Evolutionary conservation across 108 stramenopile species (phyloP).

Genomic region (Phaeodactylum tricornutum): DNA sequence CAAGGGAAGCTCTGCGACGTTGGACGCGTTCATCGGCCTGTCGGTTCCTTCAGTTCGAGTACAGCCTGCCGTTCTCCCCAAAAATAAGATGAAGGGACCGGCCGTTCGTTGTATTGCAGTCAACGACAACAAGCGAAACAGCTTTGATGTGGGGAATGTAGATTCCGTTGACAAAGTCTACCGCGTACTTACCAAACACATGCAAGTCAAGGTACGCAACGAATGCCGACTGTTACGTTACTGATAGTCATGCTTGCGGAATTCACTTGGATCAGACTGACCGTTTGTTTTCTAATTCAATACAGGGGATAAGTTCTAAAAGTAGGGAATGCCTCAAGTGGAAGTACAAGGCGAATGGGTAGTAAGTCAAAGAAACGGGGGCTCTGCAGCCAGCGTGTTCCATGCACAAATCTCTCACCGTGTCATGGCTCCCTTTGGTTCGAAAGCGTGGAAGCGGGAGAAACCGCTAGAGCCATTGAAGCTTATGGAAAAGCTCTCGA

Average conservation of each 20-base stretch:
- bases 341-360: conserved; percentile 67
- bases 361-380: too few species aligned
- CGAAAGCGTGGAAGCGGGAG: conserved; percentile 49
- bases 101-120: conserved; percentile 52
- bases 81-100: conserved; percentile 43
- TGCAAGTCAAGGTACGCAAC: conserved; percentile 46
- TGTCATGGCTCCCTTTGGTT: too few species aligned
- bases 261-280: too few species aligned
- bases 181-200: conserved; percentile 63
- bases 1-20: conserved; percentile 37
- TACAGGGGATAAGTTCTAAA: conserved; percentile 27
- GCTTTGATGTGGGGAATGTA: conserved; percentile 51
- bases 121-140: conserved; percentile 2
- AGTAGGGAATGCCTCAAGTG: conserved; percentile 63
- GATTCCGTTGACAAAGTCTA: conserved; percentile 80
- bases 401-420: too few species aligned
- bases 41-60: conserved; percentile 36
- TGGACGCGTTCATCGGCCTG: conserved; percentile 64
- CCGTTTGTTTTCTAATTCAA: too few species aligned
- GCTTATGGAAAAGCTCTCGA: conserved; percentile 53
- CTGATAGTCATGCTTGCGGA: not conserved
- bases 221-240: not conserved
- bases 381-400: too few species aligned
- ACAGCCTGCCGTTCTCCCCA: conserved; percentile 43
- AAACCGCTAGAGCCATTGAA: conserved; percentile 45